phyloP scores from a whole-genome alignment of 163 green algal species.

The Trebouxia gelatinosa region DNA sequence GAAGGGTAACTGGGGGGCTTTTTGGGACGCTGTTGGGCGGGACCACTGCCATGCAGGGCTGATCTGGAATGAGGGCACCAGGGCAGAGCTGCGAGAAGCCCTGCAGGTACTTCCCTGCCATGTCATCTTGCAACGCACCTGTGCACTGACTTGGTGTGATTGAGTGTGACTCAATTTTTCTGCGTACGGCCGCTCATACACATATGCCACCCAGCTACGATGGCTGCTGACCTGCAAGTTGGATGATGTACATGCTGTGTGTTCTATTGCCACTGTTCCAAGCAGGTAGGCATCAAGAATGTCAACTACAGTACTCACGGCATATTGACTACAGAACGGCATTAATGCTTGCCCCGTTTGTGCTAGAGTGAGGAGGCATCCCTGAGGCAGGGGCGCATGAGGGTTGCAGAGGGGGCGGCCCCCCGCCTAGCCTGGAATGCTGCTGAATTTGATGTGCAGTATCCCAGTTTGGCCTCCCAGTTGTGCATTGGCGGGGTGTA shows the following conservation, averaged over 20 bases:
- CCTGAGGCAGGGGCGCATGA: constrained; percentile 40
- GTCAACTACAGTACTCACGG: too few species aligned
- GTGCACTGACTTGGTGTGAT: background rate
- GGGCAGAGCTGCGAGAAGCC: constrained; percentile 80
- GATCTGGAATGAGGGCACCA: constrained; percentile 86
- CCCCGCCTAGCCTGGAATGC: constrained; percentile 67
- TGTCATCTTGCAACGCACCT: background rate
- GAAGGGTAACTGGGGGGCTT: constrained; percentile 77
- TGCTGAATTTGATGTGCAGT: constrained; percentile 83
- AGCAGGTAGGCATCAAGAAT: too few species aligned
- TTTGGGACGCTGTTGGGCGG: constrained; percentile 63
- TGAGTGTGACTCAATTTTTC: too few species aligned
- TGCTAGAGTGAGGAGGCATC: constrained; percentile 51
- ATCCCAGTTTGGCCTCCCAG: constrained; percentile 71
- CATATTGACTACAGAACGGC: too few species aligned
- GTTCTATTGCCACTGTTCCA: too few species aligned
- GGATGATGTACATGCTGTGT: too few species aligned
- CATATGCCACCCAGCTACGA: background rate
- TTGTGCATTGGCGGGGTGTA: constrained; percentile 82
- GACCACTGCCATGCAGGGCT: constrained; percentile 83
- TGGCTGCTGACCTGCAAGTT: too few species aligned
- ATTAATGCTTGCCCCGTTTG: too few species aligned
- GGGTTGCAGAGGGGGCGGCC: constrained; percentile 30
- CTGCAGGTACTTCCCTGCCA: constrained; percentile 73
- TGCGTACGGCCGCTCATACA: background rate